Evolutionary conservation across 208 protist species (phyloP).

Genomic region (Blechomonas ayalai): DNA sequence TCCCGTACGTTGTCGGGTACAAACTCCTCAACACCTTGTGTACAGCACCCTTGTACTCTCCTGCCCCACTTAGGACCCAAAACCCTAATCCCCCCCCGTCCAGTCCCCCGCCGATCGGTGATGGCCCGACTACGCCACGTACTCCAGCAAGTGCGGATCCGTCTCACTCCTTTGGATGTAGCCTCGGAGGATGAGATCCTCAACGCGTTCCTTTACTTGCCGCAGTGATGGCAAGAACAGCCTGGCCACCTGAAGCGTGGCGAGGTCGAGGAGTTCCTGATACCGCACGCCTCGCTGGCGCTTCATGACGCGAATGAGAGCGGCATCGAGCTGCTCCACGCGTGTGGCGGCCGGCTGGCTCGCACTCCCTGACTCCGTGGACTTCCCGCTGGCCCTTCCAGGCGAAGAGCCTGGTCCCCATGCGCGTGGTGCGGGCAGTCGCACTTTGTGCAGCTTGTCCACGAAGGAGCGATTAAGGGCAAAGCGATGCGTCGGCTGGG

Average conservation of each 20-base stretch:
- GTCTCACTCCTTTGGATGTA: constrained; percentile 41
- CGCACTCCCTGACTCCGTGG: background rate
- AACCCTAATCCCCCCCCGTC: too few species aligned
- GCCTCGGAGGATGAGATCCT: constrained; percentile 58
- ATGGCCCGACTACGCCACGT: constrained; percentile 36
- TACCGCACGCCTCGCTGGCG: constrained; percentile 33
- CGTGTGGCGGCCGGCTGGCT: constrained; percentile 6
- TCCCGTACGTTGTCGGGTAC: too few species aligned
- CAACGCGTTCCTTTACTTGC: constrained; percentile 50
- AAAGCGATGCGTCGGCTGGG: constrained; percentile 29
- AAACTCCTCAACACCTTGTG: too few species aligned
- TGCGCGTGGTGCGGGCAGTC: constrained; percentile 23
- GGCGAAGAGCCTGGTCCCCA: background rate
- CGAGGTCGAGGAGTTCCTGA: constrained; percentile 38
- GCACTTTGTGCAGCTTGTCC: constrained; percentile 43
- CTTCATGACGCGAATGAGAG: constrained; percentile 68
- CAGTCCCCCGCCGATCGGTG: constrained; percentile 2
- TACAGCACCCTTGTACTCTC: too few species aligned
- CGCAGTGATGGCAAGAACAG: constrained; percentile 41
- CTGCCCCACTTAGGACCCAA: too few species aligned
- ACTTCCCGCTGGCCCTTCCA: background rate
- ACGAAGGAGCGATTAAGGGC: constrained; percentile 42
- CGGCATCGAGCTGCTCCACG: constrained; percentile 41
- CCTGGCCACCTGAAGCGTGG: constrained; percentile 37
- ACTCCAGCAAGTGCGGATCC: constrained; percentile 33